Evolutionary conservation across 345 rosid species (phyloP), one percentile per base, ranked within the genome.

Genomic region (Lagerstroemia speciosa): DNA sequence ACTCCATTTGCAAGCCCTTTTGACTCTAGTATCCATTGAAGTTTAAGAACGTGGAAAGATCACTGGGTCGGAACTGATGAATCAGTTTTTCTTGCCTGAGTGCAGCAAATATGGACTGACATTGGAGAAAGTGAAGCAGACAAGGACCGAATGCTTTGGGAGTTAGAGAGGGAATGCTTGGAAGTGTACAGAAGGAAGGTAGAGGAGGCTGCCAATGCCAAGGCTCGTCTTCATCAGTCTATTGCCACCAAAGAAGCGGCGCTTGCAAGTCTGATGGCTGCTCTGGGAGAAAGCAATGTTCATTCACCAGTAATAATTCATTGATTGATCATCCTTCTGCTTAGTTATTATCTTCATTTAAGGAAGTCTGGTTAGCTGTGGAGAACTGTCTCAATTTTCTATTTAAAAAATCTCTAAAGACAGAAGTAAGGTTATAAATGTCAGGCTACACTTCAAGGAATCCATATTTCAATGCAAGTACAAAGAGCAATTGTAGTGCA

Each of bases 191-290:
- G 82, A 70, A 87, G 94, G 75, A 93, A 91, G 82, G 97, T 93
- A 15, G 96, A 93, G 37, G 98, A 89, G 63, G 96, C 94, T 72
- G 93, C 91, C 75, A 85, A 87, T 84, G 80, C 86, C 24, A 93
- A 93, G 81, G 97, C 94, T 61, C 77, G 88, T 62, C 96, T 93
- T 78, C 86, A 91, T 84, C 97, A 93, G 68, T 87, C 89, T 76
- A 87, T 93, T 82, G 97, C 96, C 69, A 78, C 96, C 52, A 86
- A 84, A 66, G 98, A 93, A 84, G 97, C 98, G 64, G 98, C 91
- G 78, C 81, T 91, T 75, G 97, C 98, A 63, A 86, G 96, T 31
- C 85, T 93, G 33, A 80, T 84, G 84, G 98, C 97, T 66, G 79
- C 96, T 30, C 95, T 93, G 29, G 98, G 97, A 40, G 90, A 89